Evolutionary conservation across 306 rosid genomes (phyloP).

Genomic region (Herpetospermum pedunculosum): DNA sequence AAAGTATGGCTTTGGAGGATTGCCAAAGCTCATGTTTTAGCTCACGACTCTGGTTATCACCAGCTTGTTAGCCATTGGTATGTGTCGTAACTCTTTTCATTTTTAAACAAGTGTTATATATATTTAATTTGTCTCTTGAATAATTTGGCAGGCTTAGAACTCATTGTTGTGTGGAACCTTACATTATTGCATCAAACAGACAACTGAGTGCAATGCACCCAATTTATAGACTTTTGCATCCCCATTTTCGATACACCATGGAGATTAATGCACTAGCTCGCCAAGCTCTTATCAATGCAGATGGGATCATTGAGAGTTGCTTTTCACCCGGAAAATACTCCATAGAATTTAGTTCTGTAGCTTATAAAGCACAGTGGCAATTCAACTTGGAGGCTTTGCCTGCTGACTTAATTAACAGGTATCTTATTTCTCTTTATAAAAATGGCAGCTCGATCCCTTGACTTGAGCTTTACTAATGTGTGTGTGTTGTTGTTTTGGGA

Average conservation of each 20-base stretch:
- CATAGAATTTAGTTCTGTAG: constrained; percentile 33
- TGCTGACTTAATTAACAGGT: constrained; percentile 31
- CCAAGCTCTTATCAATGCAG: constrained; percentile 33
- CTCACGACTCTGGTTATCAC: not conserved
- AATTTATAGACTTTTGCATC: constrained; percentile 54
- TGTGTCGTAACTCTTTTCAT: not conserved
- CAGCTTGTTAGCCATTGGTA: not conserved
- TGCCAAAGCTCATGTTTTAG: not conserved
- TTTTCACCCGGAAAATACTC: constrained; percentile 43
- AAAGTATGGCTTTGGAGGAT: constrained; percentile 4
- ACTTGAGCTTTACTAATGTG: too few relatives aligned
- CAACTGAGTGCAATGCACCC: constrained; percentile 81
- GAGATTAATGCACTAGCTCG: constrained; percentile 77
- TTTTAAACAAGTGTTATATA: too few relatives aligned
- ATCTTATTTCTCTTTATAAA: too few relatives aligned
- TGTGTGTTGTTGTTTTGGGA: not conserved
- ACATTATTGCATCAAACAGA: constrained; percentile 65
- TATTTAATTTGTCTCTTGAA: too few relatives aligned
- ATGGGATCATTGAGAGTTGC: constrained; percentile 41
- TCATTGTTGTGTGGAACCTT: constrained; percentile 3
- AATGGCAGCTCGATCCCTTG: too few relatives aligned
- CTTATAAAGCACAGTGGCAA: constrained; percentile 35
- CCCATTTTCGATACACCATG: constrained; percentile 78
- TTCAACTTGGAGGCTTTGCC: constrained; percentile 30
- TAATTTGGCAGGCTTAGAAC: not conserved